phyloP scores from a whole-genome alignment of 1,284 basidiomycete genomes.

The Dichomitus squalens region DNA sequence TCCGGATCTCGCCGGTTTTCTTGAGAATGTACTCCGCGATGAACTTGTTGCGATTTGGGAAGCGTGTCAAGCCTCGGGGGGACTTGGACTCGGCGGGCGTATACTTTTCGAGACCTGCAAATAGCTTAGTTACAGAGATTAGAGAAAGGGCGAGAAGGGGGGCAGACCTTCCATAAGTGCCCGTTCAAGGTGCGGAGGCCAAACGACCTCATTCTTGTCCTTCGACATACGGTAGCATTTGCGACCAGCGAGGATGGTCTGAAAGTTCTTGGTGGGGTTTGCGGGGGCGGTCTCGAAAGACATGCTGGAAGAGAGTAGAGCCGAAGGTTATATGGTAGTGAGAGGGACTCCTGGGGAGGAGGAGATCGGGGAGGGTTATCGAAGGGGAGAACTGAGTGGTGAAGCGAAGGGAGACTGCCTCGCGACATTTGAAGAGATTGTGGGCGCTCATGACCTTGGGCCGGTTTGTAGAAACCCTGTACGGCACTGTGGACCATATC shows the following conservation, averaged over 20 bases:
- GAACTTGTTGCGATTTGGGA: constrained; percentile 73
- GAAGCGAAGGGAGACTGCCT: neutral
- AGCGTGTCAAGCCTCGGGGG: constrained; percentile 67
- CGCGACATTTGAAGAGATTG: neutral
- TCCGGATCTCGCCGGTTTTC: constrained; percentile 62
- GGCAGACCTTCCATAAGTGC: constrained; percentile 64
- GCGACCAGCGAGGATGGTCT: constrained; percentile 59
- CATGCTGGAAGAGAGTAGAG: neutral
- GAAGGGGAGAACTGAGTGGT: neutral
- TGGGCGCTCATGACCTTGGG: neutral
- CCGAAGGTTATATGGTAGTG: neutral
- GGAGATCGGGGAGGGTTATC: neutral
- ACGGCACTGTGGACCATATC: constrained; percentile 1
- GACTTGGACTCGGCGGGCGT: constrained; percentile 69
- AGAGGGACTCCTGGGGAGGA: neutral
- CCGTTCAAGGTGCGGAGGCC: constrained; percentile 71
- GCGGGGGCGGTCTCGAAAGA: constrained; percentile 2
- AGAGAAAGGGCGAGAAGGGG: neutral
- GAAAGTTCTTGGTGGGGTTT: constrained; percentile 31
- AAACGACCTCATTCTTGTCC: constrained; percentile 63
- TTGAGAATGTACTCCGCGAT: constrained; percentile 70
- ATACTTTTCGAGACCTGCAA: constrained; percentile 63
- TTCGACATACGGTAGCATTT: constrained; percentile 70
- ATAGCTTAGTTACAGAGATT: neutral
- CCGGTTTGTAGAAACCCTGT: neutral